A percentile compares a stretch with the other conserved stretches of the same genome.
Conservation (phyloP, 2,329 filamentous ascomycete genomes). For the Nemania sp. region DNA sequence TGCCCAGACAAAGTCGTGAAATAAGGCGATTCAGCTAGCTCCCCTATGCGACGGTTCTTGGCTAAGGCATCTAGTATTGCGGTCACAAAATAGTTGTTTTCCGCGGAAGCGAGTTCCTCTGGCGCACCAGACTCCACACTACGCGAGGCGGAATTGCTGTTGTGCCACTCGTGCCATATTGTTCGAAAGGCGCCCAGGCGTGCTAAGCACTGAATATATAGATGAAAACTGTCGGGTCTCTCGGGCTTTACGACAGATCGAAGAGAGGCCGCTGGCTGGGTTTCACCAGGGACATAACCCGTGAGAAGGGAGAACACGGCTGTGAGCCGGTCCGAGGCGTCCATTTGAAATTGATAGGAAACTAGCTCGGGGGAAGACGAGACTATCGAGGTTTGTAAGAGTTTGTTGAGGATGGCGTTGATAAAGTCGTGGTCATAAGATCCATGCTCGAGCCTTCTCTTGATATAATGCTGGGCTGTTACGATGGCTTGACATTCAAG, state of each 20-base stretch:
- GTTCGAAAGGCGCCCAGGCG: slow-evolving; percentile 38
- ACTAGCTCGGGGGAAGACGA: neutral
- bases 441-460: slow-evolving; percentile 1
- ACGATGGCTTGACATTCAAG: slow-evolving; percentile 25
- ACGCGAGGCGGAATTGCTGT: neutral
- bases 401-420: neutral
- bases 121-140: neutral
- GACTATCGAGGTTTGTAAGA: slow-evolving; percentile 2
- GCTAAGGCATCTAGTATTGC: slow-evolving; percentile 5
- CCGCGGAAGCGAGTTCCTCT: neutral
- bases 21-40: slow-evolving; percentile 8
- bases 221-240: neutral
- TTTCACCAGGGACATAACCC: slow-evolving; percentile 28
- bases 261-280: slow-evolving; percentile 9
- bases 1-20: slow-evolving; percentile 18
- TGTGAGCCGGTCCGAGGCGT: slow-evolving; percentile 16
- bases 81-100: neutral
- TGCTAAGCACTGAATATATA: slow-evolving; percentile 34
- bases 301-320: slow-evolving; percentile 35
- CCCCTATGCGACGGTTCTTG: slow-evolving; percentile 9
- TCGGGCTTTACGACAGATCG: slow-evolving; percentile 15
- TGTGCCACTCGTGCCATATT: slow-evolving; percentile 36
- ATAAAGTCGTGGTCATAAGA: neutral
- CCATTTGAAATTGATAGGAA: neutral
- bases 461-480: slow-evolving; percentile 28